A percentile compares a stretch with the other conserved stretches of the same genome.
Conservation (phyloP, 495 filamentous ascomycete species). For the Pyronema domesticum region DNA sequence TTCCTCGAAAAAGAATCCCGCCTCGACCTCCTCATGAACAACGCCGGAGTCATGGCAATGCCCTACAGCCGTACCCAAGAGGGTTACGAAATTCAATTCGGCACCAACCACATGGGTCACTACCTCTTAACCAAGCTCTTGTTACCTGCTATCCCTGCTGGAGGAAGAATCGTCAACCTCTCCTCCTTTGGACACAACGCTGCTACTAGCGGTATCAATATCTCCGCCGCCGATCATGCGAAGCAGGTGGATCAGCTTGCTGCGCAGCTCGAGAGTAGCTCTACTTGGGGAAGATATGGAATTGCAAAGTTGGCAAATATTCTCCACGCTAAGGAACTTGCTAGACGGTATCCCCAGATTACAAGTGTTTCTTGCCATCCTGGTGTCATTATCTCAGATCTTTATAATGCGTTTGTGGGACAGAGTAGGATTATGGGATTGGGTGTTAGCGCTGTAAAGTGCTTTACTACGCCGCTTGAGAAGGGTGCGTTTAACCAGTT, state of each 20-base stretch:
- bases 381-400: slow-evolving; percentile 41
- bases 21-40: slow-evolving; percentile 50
- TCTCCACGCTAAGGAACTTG: slow-evolving; percentile 43
- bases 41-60: slow-evolving; percentile 49
- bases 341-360: slow-evolving; percentile 38
- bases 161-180: slow-evolving; percentile 27
- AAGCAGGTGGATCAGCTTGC: not conserved
- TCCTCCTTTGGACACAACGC: slow-evolving; percentile 4
- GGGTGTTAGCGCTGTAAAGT: slow-evolving; percentile 21
- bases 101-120: slow-evolving; percentile 55
- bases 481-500: slow-evolving; percentile 41
- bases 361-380: slow-evolving; percentile 45
- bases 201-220: not conserved
- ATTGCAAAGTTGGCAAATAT: slow-evolving; percentile 56
- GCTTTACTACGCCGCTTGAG: slow-evolving; percentile 3
- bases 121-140: slow-evolving; percentile 46
- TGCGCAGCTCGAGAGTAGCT: slow-evolving; percentile 11
- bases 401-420: slow-evolving; percentile 28
- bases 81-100: slow-evolving; percentile 54
- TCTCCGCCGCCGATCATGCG: not conserved
- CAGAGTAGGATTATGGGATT: slow-evolving; percentile 17
- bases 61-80: slow-evolving; percentile 34
- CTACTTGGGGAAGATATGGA: slow-evolving; percentile 37
- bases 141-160: slow-evolving; percentile 35
- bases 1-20: slow-evolving; percentile 3